Base-by-base conservation (phyloP, 192 early-diverging fungal species). In the Podila horticola region DNA sequence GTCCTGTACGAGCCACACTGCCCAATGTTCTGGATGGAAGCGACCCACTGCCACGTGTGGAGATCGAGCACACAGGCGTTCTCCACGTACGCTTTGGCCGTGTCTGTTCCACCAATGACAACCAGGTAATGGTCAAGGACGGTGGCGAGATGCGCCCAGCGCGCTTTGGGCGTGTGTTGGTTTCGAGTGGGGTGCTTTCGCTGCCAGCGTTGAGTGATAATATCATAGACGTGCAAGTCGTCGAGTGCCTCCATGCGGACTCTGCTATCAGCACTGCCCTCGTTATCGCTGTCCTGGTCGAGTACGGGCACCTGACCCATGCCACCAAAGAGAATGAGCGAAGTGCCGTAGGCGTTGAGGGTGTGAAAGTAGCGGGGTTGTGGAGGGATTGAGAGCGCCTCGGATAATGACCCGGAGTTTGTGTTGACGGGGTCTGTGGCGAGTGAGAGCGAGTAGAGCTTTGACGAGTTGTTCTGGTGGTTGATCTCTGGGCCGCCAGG, bases 11-110 rank as follows among this genome's bases (percentile, higher is more conserved):
- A 69, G n/a, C 76, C 76, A 29, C 76, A 81, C 50, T 81, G 76
- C 0, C 76, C 76, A 65, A 81, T 73, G 45, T 73, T 73, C 62
- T 57, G 45, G 19, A 81, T 52, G 3, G 76, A 81, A 5, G 76
- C 76, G n/a, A 81, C 76, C 76, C 76, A 81, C 55, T 81, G 70
- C 76, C 76, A 81, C 19, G 76, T 72, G 55, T 64, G 70, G 6
- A 81, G 62, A 28, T 81, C 76, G n/a, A 81, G 66, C 2, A 72
- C 66, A 58, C 76, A 81, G 30, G 76, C 76, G 57, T 81, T 71
- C 62, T 81, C 70, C 17, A 81, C 66, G 58, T 81, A 81, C 17
- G 31, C 66, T 57, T 81, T 81, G 52, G 15, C 30, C 5, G 76
- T 72, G 19, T 81, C 76, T 60, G 76, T 81, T 30, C 76, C 76